These are phyloP conservation scores for Diaporthe sp. DNA, from an alignment of 2,329 filamentous ascomycete species.

Conservation along the genomic window DNA sequence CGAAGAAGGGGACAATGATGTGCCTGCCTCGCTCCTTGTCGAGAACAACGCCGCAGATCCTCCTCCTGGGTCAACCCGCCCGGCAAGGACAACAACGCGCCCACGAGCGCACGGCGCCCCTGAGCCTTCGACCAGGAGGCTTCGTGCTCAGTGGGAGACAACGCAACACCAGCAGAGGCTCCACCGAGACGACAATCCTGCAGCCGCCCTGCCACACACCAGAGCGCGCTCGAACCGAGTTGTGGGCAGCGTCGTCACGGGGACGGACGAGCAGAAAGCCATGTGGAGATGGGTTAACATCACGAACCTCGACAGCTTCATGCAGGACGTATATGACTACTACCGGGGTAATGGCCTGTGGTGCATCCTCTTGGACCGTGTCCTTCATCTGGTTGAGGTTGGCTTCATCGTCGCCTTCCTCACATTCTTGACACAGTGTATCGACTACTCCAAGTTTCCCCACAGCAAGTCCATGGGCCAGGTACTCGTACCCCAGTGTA, in stretches of 20 bases:
- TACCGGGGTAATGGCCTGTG: slow-evolving; percentile 85
- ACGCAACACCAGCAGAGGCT: slow-evolving; percentile 62
- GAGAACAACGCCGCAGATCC: slow-evolving; percentile 57
- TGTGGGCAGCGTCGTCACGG: slow-evolving; percentile 42
- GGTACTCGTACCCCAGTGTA: slow-evolving; percentile 78
- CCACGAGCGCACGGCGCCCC: slow-evolving; percentile 44
- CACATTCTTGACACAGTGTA: slow-evolving; percentile 86
- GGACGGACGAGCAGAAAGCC: slow-evolving; percentile 74
- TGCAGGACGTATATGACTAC: slow-evolving; percentile 87
- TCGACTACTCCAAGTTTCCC: slow-evolving; percentile 81
- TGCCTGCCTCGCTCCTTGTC: slow-evolving; percentile 71
- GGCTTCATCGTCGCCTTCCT: slow-evolving; percentile 85
- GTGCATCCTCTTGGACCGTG: slow-evolving; percentile 81
- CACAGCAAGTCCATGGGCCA: slow-evolving; percentile 68
- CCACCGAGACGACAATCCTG: slow-evolving; percentile 51
- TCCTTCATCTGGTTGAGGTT: slow-evolving; percentile 80
- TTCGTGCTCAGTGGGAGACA: slow-evolving; percentile 65
- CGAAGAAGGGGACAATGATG: slow-evolving; percentile 68
- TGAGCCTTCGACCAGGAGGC: slow-evolving; percentile 55
- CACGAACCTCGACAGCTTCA: slow-evolving; percentile 87
- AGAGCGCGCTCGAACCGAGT: slow-evolving; percentile 44
- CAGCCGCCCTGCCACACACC: slow-evolving; percentile 35
- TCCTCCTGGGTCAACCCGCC: slow-evolving; percentile 34
- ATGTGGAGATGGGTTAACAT: slow-evolving; percentile 96
- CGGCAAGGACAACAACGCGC: slow-evolving; percentile 39